These are phyloP conservation scores for Darksidea phi DNA, from an alignment of 495 filamentous ascomycete species.

Conservation along the genomic window DNA sequence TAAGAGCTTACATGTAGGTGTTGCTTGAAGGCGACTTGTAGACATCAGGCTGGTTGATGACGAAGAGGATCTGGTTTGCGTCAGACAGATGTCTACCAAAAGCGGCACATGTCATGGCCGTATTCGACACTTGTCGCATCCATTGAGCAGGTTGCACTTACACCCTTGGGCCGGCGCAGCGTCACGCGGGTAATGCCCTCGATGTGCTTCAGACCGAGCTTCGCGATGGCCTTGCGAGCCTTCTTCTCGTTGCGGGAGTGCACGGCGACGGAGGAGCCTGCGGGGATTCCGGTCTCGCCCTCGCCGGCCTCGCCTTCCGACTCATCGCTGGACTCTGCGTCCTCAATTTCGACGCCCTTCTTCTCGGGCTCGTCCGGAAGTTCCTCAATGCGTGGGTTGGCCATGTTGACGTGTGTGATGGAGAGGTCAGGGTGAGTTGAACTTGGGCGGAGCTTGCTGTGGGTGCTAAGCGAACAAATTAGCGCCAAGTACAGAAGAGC, in stretches of 20 bases:
- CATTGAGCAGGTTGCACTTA: constrained; percentile 51
- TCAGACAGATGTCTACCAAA: constrained; percentile 13
- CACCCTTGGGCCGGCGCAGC: constrained; percentile 95
- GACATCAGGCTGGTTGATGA: constrained; percentile 98
- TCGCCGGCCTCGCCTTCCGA: constrained; percentile 60
- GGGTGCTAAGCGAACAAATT: constrained; percentile 26
- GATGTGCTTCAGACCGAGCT: constrained; percentile 94
- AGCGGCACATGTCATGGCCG: no score
- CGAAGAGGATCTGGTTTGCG: constrained; percentile 81
- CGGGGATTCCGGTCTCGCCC: constrained; percentile 68
- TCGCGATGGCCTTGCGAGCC: constrained; percentile 96
- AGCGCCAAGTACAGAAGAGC: constrained; percentile 3
- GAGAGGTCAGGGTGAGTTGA: constrained; percentile 43
- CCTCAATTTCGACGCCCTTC: constrained; percentile 68
- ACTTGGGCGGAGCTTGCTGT: constrained; percentile 15
- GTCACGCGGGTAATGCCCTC: constrained; percentile 97
- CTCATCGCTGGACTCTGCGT: constrained; percentile 72
- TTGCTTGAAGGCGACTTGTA: constrained; percentile 98
- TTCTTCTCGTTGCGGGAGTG: constrained; percentile 99
- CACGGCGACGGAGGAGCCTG: constrained; percentile 80
- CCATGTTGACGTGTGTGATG: constrained; percentile 64
- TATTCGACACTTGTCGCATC: not conserved
- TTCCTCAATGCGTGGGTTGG: constrained; percentile 97
- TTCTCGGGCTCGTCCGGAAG: constrained; percentile 84
- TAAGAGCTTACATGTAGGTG: constrained; percentile 85